Evolutionary conservation across 1,284 basidiomycete genomes (phyloP).

Genomic region (Mrakiaceae sp.): DNA sequence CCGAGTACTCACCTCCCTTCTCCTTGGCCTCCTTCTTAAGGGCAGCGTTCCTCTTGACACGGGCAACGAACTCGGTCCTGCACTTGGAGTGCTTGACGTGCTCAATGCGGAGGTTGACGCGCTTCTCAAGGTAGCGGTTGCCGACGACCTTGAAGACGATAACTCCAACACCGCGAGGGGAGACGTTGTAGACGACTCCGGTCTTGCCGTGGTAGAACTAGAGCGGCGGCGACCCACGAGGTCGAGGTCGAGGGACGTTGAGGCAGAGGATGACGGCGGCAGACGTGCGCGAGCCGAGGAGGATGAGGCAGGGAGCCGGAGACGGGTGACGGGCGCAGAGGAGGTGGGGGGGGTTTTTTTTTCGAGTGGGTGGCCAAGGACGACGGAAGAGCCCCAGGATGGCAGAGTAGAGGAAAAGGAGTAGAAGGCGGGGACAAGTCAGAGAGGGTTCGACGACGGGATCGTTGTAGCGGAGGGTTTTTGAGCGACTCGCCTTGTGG

Average conservation of each 20-base stretch:
- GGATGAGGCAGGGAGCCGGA: too few species aligned
- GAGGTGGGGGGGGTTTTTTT: too few species aligned
- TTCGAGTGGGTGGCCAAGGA: too few species aligned
- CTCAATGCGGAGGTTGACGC: constrained; percentile 97
- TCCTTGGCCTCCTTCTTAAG: constrained; percentile 75
- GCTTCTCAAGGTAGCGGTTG: constrained; percentile 98
- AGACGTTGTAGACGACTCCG: constrained; percentile 97
- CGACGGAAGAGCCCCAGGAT: too few species aligned
- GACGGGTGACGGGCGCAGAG: too few species aligned
- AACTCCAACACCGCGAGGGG: constrained; percentile 86
- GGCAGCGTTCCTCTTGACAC: constrained; percentile 86
- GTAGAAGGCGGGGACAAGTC: not conserved
- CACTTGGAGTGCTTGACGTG: constrained; percentile 98
- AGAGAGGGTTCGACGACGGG: not conserved
- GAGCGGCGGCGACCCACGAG: not conserved
- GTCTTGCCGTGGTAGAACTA: constrained; percentile 47
- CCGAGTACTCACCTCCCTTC: constrained; percentile 61
- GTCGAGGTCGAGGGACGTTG: not conserved
- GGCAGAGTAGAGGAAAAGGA: not conserved
- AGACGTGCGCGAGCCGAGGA: not conserved
- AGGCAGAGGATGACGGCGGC: not conserved
- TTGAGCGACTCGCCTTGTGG: constrained; percentile 55
- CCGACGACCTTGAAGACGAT: constrained; percentile 98
- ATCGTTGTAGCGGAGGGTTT: not conserved
- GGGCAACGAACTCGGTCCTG: constrained; percentile 94